Evolutionary conservation across 208 protist species (phyloP).

Genomic region (Trypanosoma mega): DNA sequence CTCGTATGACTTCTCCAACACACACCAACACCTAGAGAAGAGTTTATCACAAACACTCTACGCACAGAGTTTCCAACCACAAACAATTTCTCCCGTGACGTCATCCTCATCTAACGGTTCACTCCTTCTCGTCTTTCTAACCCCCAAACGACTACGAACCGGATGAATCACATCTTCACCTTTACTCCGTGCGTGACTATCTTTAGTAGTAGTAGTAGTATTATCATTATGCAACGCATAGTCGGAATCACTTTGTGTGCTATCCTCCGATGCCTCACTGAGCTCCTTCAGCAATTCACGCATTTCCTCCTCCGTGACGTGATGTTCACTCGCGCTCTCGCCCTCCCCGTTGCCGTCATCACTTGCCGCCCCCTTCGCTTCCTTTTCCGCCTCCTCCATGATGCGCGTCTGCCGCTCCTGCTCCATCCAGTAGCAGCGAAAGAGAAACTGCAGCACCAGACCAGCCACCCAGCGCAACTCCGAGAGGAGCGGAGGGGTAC

Average conservation of each 20-base stretch:
- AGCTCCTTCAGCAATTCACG: conserved; percentile 49
- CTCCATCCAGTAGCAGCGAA: conserved; percentile 70
- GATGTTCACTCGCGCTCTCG: conserved; percentile 4
- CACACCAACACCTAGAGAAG: not conserved
- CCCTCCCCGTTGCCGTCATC: not conserved
- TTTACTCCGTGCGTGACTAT: too few relatives aligned
- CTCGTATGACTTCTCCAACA: not conserved
- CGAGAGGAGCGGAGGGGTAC: conserved; percentile 50
- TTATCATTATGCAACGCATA: too few relatives aligned
- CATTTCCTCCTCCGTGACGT: conserved; percentile 53
- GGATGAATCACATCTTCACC: too few relatives aligned
- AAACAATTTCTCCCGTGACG: too few relatives aligned
- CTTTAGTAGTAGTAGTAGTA: too few relatives aligned
- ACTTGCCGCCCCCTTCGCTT: conserved; percentile 5
- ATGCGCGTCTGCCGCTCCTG: conserved; percentile 58
- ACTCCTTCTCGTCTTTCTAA: too few relatives aligned
- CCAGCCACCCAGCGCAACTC: conserved; percentile 82
- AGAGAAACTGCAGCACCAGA: conserved; percentile 77
- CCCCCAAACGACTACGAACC: too few relatives aligned
- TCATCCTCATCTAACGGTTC: too few relatives aligned
- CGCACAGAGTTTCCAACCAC: conserved; percentile 7
- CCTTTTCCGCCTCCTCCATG: conserved; percentile 36
- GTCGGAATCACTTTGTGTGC: conserved; percentile 3
- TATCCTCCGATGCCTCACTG: conserved; percentile 22
- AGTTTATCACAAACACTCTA: not conserved